Evolutionary conservation across 495 filamentous ascomycete species (phyloP), one percentile per base, ranked within the genome.

Genomic region (Lasiosphaeriaceae sp.): DNA sequence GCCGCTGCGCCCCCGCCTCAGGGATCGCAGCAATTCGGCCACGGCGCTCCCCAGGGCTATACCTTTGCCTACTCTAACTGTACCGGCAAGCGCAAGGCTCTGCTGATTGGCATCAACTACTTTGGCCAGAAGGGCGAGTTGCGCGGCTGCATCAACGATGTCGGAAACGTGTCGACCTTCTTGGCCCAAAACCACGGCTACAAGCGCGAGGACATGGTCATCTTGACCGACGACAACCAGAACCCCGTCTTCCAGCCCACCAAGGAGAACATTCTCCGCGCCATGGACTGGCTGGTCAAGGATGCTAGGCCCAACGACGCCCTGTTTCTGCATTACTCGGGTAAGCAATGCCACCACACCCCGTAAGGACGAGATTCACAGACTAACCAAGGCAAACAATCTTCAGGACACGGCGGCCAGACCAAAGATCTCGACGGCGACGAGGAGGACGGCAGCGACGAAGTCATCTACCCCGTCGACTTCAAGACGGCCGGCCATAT

Each of bases 391-490:
- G 16, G 22, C 23, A 7, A 1, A 48, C 20, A 46, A 23, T n/a
- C 56, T 20, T 49, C 47, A 65, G 71, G 77, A 41, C 77, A 80
- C 58, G 77, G 77, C 49, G 77, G 76, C 22, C 76, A 80, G 59
- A 71, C 76, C 11, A 44, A 67, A 50, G 77, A 80, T 54, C 7
- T 56, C 22, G 71, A 77, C 53, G 77, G 92, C 22, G 92, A 96
- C 63, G 92, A 96, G 71, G 90, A 94, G 12, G 92, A 96, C 65
- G 93, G 93, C 61, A 90, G 87, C 58, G 94, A 98, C 65, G 94
- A 98, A 73, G 92, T 96, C 47, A 95, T 98, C 68, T 98, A 97
- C 72, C 94, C 94, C 0, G 89, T 96, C 19, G 94, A 98, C 73
- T 97, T 91, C 78, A 79, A 90, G 55, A 72, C 74, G n/a, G 85